A percentile compares a stretch with the other conserved stretches of the same genome.
Evolutionary conservation across 2,329 filamentous ascomycete genomes (phyloP).

Genomic region (Trematosphaeria pertusa): DNA sequence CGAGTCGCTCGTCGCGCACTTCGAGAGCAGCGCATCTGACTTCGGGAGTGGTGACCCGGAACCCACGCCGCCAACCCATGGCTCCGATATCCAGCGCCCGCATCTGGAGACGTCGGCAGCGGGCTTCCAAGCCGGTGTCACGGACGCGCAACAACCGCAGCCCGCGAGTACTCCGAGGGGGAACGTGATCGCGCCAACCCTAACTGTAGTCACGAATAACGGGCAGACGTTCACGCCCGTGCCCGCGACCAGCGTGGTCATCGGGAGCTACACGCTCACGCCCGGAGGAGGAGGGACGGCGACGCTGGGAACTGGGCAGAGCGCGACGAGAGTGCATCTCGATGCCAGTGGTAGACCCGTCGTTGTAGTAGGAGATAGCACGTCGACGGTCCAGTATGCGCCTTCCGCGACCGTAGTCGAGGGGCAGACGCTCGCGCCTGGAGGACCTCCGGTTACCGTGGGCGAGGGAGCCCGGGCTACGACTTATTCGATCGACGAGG

Average conservation of each 20-base stretch:
- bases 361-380: constrained; percentile 11
- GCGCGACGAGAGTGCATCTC: constrained; percentile 13
- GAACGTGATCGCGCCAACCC: too few relatives aligned
- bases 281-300: constrained; percentile 16
- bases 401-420: constrained; percentile 7
- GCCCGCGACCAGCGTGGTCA: constrained; percentile 7
- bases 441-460: constrained; percentile 11
- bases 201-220: too few relatives aligned
- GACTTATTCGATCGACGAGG: constrained; percentile 12
- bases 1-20: too few relatives aligned
- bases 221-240: constrained; percentile 4
- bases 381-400: constrained; percentile 6
- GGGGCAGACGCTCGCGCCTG: constrained; percentile 6
- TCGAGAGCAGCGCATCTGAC: too few relatives aligned
- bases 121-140: too few relatives aligned
- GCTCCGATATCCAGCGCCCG: too few relatives aligned
- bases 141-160: too few relatives aligned
- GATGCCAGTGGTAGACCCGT: constrained; percentile 14
- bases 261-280: constrained; percentile 7
- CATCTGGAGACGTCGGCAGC: too few relatives aligned
- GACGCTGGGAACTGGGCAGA: constrained; percentile 7
- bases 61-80: too few relatives aligned
- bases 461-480: constrained; percentile 1
- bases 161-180: too few relatives aligned
- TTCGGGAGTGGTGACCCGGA: too few relatives aligned